Conservation (phyloP, 2,329 filamentous ascomycete species). For the Hypoxylon rubiginosum region DNA sequence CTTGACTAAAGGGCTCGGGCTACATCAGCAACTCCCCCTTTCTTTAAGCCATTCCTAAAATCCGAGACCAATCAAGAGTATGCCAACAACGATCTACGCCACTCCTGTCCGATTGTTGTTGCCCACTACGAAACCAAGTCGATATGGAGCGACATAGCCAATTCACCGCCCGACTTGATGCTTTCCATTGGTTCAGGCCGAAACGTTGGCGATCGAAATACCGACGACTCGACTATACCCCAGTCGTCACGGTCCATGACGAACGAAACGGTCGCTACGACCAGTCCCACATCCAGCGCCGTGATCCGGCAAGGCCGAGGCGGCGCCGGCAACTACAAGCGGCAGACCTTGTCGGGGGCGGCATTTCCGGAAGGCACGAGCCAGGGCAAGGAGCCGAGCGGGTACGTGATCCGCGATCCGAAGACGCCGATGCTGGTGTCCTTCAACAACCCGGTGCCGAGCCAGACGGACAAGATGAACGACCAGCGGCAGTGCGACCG, state of each 20-base stretch:
- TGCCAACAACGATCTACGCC: conserved; percentile 41
- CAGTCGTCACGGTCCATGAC: conserved; percentile 40
- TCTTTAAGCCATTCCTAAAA: conserved; percentile 51
- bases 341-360: conserved; percentile 31
- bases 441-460: conserved; percentile 49
- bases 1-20: conserved; percentile 46
- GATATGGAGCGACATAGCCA: conserved; percentile 48
- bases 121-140: conserved; percentile 49
- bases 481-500: conserved; percentile 46
- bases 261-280: conserved; percentile 42
- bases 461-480: conserved; percentile 47
- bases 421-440: conserved; percentile 49
- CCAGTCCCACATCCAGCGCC: conserved; percentile 31
- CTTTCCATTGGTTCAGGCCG: conserved; percentile 51
- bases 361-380: conserved; percentile 5
- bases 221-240: conserved; percentile 25
- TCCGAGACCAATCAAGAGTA: conserved; percentile 46
- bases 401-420: conserved; percentile 50
- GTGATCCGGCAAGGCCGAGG: conserved; percentile 50
- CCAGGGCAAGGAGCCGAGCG: conserved; percentile 37
- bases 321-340: conserved; percentile 50
- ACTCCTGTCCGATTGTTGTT: conserved; percentile 47
- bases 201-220: conserved; percentile 47
- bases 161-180: conserved; percentile 47
- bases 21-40: conserved; percentile 50